These are phyloP conservation scores for Cercospora zeae-maydis DNA, from an alignment of 2,329 filamentous ascomycete species.

Conservation along the genomic window DNA sequence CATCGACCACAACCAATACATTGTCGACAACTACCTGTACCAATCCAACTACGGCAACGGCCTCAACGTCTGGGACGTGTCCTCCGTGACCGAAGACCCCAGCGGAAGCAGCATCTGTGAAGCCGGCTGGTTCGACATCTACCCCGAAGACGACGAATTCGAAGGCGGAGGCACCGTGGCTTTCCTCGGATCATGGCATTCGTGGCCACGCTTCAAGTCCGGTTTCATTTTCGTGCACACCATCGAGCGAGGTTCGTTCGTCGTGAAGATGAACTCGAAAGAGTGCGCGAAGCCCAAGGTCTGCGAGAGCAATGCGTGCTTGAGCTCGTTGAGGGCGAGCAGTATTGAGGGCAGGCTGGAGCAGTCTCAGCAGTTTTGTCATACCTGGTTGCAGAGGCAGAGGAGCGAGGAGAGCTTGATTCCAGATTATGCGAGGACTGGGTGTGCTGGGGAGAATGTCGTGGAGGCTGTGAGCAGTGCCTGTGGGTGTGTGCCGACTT, in stretches of 20 bases:
- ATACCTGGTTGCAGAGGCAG: constrained; percentile 18
- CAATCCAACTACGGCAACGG: constrained; percentile 40
- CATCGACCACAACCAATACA: constrained; percentile 45
- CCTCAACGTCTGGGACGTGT: constrained; percentile 38
- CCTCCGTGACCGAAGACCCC: constrained; percentile 41
- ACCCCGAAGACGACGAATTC: constrained; percentile 48
- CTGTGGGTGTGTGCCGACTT: constrained; percentile 24
- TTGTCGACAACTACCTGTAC: constrained; percentile 38
- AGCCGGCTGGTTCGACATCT: constrained; percentile 50
- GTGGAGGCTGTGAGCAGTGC: constrained; percentile 23
- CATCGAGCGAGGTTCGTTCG: constrained; percentile 51
- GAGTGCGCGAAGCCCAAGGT: constrained; percentile 19
- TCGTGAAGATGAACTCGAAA: constrained; percentile 40
- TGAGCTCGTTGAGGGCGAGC: constrained; percentile 15
- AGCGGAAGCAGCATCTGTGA: constrained; percentile 46
- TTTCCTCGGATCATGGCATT: constrained; percentile 46
- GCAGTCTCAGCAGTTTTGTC: constrained; percentile 22
- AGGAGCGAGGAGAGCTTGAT: constrained; percentile 18
- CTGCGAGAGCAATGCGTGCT: constrained; percentile 19
- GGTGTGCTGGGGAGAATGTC: constrained; percentile 19
- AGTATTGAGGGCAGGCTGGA: constrained; percentile 19
- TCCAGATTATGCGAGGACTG: constrained; percentile 20
- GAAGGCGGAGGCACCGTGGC: constrained; percentile 38
- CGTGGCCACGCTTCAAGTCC: constrained; percentile 49
- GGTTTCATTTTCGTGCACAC: constrained; percentile 52